Conservation (phyloP, 371 early-diverging fungal species). For the Circinella minor region DNA sequence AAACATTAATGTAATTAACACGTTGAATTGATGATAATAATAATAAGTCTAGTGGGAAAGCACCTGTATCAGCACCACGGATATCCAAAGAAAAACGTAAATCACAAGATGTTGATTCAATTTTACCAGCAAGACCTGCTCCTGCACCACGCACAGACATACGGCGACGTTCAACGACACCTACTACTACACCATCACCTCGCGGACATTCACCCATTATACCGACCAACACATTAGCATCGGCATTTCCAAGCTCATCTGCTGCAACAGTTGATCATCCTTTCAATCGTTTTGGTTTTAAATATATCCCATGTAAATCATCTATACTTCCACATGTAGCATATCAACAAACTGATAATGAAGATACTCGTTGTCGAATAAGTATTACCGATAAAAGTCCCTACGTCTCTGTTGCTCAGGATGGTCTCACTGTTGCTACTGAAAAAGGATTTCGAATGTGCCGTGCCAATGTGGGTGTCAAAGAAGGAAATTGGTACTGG, state of each 20-base stretch:
- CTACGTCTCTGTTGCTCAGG: constrained; percentile 64
- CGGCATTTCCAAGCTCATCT: constrained; percentile 30
- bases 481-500: constrained; percentile 74
- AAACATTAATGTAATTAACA: neutral
- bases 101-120: constrained; percentile 16
- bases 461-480: constrained; percentile 69
- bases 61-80: constrained; percentile 22
- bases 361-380: constrained; percentile 50
- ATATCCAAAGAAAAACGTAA: constrained; percentile 23
- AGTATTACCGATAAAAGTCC: constrained; percentile 69
- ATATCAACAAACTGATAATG: constrained; percentile 61
- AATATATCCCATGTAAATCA: constrained; percentile 63
- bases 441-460: constrained; percentile 75
- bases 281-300: constrained; percentile 63
- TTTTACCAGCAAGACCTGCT: constrained; percentile 28
- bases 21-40: neutral
- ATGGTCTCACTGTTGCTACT: constrained; percentile 64
- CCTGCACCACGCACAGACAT: constrained; percentile 44
- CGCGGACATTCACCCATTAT: constrained; percentile 37
- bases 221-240: constrained; percentile 31
- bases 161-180: constrained; percentile 30
- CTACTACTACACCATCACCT: constrained; percentile 34
- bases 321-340: constrained; percentile 55
- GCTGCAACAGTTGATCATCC: constrained; percentile 44
- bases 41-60: constrained; percentile 21